Conservation (phyloP, 208 protist species). For the Trypanosoma grayi region DNA sequence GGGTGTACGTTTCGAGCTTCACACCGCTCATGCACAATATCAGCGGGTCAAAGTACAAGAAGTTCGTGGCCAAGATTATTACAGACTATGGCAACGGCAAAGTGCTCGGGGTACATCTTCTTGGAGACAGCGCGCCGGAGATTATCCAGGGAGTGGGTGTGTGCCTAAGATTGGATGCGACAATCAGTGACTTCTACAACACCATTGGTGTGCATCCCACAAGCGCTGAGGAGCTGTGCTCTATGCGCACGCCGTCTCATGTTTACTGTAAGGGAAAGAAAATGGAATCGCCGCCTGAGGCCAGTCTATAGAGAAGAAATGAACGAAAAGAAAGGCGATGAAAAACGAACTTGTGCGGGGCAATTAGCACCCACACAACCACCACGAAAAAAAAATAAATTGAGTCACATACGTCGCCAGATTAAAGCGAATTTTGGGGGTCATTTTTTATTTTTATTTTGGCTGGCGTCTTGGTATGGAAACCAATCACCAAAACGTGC, state of each 20-base stretch:
- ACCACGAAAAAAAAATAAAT: too few species aligned
- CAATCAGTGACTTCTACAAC: slow-evolving; percentile 93
- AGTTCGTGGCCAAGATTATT: slow-evolving; percentile 84
- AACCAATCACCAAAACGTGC: too few species aligned
- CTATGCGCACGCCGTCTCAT: slow-evolving; percentile 82
- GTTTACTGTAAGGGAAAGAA: slow-evolving; percentile 74
- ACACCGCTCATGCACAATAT: slow-evolving; percentile 90
- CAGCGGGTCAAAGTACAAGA: slow-evolving; percentile 81
- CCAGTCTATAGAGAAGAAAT: slow-evolving; percentile 49
- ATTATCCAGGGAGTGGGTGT: slow-evolving; percentile 91
- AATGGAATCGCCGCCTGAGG: slow-evolving; percentile 59
- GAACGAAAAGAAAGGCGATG: neutral
- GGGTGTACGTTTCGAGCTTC: slow-evolving; percentile 86
- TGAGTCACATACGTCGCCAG: too few species aligned
- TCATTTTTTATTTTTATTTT: too few species aligned
- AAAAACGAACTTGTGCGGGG: neutral
- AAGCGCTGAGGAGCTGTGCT: slow-evolving; percentile 92
- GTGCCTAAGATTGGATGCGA: slow-evolving; percentile 89
- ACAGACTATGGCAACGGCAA: slow-evolving; percentile 73
- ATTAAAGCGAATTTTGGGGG: too few species aligned
- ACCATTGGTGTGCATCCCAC: slow-evolving; percentile 97
- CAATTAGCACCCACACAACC: too few species aligned
- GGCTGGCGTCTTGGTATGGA: too few species aligned
- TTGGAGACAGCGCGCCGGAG: slow-evolving; percentile 81
- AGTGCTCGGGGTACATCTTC: slow-evolving; percentile 90